These are phyloP conservation scores for Podospora appendiculata DNA, from an alignment of 495 filamentous ascomycete species.

Conservation along the genomic window DNA sequence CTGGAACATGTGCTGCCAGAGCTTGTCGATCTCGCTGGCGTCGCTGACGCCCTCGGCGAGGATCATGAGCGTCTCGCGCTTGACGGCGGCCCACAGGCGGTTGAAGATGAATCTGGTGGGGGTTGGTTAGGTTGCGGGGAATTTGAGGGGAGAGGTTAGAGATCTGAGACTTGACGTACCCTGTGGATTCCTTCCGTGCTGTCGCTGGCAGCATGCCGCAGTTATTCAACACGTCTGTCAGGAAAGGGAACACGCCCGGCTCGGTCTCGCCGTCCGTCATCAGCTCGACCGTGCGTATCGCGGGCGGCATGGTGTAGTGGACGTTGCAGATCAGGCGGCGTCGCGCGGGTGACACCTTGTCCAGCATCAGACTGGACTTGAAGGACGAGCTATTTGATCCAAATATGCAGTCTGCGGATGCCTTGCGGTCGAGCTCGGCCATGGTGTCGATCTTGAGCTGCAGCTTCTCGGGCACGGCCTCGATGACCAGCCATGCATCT, in stretches of 20 bases:
- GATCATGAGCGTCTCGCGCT: slow-evolving; percentile 46
- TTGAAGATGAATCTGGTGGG: slow-evolving; percentile 41
- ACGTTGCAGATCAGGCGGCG: slow-evolving; percentile 32
- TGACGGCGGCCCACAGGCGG: slow-evolving; percentile 50
- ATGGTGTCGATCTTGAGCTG: slow-evolving; percentile 44
- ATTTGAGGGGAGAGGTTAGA: no score
- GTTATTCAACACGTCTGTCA: slow-evolving; percentile 27
- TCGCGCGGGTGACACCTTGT: slow-evolving; percentile 24
- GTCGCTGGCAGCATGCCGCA: slow-evolving; percentile 33
- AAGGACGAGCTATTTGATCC: slow-evolving; percentile 44
- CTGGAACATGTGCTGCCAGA: slow-evolving; percentile 21
- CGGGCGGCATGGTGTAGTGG: slow-evolving; percentile 48
- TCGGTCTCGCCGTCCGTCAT: slow-evolving; percentile 48
- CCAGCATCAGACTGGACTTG: slow-evolving; percentile 38
- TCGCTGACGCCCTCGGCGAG: slow-evolving; percentile 42
- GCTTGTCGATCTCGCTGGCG: slow-evolving; percentile 39
- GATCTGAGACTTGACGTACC: slow-evolving; percentile 17
- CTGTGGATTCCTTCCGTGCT: slow-evolving; percentile 40
- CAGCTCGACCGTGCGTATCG: slow-evolving; percentile 40
- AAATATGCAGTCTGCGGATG: slow-evolving; percentile 37
- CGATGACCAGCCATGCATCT: slow-evolving; percentile 44
- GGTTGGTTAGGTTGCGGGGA: no score
- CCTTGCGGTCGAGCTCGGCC: slow-evolving; percentile 33
- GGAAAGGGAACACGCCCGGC: slow-evolving; percentile 31
- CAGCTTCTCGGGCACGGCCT: slow-evolving; percentile 48